Percentiles rank a stretch among this genome's conserved stretches.
phyloP scores from a whole-genome alignment of 2,329 filamentous ascomycete genomes.

The Pseudocercospora musae region DNA sequence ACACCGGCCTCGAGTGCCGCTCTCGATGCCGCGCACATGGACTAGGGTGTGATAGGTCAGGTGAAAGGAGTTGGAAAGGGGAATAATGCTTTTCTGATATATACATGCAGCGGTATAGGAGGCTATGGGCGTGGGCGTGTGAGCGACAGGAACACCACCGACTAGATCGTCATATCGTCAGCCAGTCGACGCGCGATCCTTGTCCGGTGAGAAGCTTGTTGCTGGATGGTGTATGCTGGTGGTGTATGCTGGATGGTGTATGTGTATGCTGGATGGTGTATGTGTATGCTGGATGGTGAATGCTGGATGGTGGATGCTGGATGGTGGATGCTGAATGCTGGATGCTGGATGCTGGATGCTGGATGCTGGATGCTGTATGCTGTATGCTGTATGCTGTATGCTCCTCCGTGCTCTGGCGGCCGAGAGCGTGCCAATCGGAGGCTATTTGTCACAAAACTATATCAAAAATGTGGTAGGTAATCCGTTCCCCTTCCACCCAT shows the following conservation, averaged over 20 bases:
- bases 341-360: no score
- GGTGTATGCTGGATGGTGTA: no score
- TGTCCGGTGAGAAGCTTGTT: background rate
- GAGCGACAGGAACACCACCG: background rate
- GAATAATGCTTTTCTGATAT: background rate
- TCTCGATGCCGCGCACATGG: constrained; percentile 1
- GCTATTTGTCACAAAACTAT: constrained; percentile 3
- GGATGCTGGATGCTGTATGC: no score
- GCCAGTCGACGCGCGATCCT: background rate
- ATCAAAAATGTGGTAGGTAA: background rate
- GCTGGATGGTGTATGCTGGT: no score
- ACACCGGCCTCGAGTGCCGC: constrained; percentile 2
- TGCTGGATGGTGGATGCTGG: no score
- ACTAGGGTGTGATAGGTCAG: no score
- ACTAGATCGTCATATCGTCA: constrained; percentile 1
- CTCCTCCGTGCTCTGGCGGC: background rate
- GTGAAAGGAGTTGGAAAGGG: background rate
- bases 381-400: no score
- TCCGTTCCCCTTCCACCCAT: background rate
- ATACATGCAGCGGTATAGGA: background rate
- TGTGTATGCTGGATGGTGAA: no score
- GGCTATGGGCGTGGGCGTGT: background rate
- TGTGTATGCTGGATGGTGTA: no score
- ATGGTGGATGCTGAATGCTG: no score
- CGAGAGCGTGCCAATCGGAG: background rate